Base-by-base conservation (phyloP, 768 basidiomycete genomes). In the Psilocybe sp. region DNA sequence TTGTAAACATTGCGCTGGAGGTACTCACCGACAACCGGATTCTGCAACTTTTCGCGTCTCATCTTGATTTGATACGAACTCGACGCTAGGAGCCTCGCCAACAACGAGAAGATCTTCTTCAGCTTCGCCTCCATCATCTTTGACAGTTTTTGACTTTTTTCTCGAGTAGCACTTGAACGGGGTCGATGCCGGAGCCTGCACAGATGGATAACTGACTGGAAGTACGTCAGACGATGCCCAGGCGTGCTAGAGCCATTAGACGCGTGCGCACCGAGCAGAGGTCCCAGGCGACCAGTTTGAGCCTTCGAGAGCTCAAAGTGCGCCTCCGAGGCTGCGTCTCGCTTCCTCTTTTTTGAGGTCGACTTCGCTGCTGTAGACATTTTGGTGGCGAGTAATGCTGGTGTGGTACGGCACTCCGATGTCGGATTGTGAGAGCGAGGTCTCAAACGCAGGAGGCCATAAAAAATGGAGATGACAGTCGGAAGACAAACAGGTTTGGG, bases 1-100 rank as follows among this genome's bases (percentile, higher is more conserved):
- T 14, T 42, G 34, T 20, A 42, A 39, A 37, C 16, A 43, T 32
- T 39, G 16, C 35, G 12, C 18, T 12, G 51, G 46, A 15, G 40
- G 44, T 40, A 69, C 84, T 59, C 60, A 92, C 91, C 79, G 81
- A 71, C 87, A 92, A 20, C 85, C 84, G 44, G 73, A 66, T 40
- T 81, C 71, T 28, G 78, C 77, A 4, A 70, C 75, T 51, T 60
- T 68, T 64, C 57, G 73, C 64, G 44, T 74, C 59, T 83, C 80
- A 19, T 79, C 75, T 20, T 81, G 75, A 47, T 75, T 79, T 40
- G 89, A 84, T 56, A 82, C 81, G 69, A 88, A 92, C 62, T 97
- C 92, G 41, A 97, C 81, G 15, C 80, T 74, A 23, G 84, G 76
- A n/a, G 89, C 89, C 70, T 96, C 93, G 4, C 88, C 95, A 0